A percentile compares a stretch with the other conserved stretches of the same genome.
Evolutionary conservation across 441 rosid genomes (phyloP).

Genomic region (Geranium incanum): DNA sequence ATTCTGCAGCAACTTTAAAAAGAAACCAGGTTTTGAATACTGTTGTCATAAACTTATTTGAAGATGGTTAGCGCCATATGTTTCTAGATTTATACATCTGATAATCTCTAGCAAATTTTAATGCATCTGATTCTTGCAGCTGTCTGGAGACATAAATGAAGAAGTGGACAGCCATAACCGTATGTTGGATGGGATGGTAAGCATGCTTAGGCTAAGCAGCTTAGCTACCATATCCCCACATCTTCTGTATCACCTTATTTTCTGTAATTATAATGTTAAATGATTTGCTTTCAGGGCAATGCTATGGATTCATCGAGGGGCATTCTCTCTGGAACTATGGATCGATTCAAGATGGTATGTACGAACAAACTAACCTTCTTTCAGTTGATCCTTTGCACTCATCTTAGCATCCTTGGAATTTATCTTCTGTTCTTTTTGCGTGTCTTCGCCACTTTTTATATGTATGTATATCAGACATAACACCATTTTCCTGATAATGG

Average conservation of each 20-base stretch:
- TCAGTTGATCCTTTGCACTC: neutral
- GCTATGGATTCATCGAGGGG: constrained; percentile 98
- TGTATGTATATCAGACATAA: no score
- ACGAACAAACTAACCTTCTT: neutral
- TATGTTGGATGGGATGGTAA: constrained; percentile 89
- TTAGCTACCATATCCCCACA: neutral
- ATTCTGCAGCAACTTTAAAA: no score
- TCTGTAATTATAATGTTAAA: constrained; percentile 19
- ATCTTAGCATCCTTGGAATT: no score
- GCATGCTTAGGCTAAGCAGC: constrained; percentile 25
- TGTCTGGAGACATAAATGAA: constrained; percentile 86
- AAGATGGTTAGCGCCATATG: neutral
- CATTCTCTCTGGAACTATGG: constrained; percentile 91
- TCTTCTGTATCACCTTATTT: neutral
- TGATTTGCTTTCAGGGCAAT: constrained; percentile 56
- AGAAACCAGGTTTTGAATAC: neutral
- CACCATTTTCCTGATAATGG: no score
- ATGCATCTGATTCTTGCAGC: constrained; percentile 35
- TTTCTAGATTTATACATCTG: constrained; percentile 10
- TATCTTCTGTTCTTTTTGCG: neutral
- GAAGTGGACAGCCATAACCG: constrained; percentile 89
- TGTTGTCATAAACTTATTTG: neutral
- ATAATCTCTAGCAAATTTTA: constrained; percentile 13
- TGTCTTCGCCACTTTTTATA: neutral
- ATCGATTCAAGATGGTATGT: constrained; percentile 78